Base-by-base conservation (phyloP, 2,329 filamentous ascomycete genomes). In the Paraphoma chrysanthemicola region DNA sequence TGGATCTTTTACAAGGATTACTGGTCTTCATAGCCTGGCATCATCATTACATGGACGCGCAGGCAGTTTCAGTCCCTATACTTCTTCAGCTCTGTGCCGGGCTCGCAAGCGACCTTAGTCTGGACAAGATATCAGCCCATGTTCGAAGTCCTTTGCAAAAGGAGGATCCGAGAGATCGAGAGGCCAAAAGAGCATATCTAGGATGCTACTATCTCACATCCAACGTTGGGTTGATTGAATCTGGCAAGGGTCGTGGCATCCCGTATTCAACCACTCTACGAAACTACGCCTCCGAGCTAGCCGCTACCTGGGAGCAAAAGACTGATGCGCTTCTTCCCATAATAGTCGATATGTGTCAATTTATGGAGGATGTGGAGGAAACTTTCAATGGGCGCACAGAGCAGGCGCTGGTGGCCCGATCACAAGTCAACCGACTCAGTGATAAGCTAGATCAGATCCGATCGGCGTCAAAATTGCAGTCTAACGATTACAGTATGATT, bases 21-120 rank as follows among this genome's bases (percentile, higher is more conserved):
- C 54, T 76, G 12, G 65, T 75, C 11, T 76, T 75, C 47, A 71
- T 75, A 48, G 73, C 73, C 4, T 76, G 73, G 73, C 73, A 76
- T 38, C 73, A 76, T 31, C 72, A 72, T 47, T 76, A 75, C 42
- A 75, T 74, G 71, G 71, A 76, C 45, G 51, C 67, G 28, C 67
- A 75, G 31, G 70, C 71, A 7, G 64, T 74, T 30, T 74, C 73
- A 1, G 67, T 75, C 33, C 67, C 70, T 12, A 69, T 74, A 62
- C 68, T 76, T 31, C 59, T 75, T 6, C 73, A 75, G 44, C 59
- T 76, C 6, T 74, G 70, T 46, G 55, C 72, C 18, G 71, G 71
- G 44, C 70, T 76, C 17, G 71, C 71, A 31, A 60, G 63, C 33
- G 73, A 74, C 48, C 54, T 76, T 11, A 66, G 67, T 8, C 54